phyloP scores from a whole-genome alignment of 2,329 filamentous ascomycete species.

The Teratosphaeria pseudoeucalypti region DNA sequence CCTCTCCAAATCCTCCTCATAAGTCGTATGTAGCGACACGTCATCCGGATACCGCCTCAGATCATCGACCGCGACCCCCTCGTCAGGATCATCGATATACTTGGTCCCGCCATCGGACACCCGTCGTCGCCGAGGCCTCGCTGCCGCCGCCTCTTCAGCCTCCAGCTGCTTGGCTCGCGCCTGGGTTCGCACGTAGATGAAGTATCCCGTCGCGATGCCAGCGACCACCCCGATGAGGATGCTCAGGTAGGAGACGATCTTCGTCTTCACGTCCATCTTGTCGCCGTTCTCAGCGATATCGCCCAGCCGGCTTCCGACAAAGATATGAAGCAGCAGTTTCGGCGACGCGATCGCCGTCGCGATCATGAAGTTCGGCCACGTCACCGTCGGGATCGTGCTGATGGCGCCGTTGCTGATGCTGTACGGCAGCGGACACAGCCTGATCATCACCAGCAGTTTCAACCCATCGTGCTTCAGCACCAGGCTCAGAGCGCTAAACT shows the following conservation, averaged over 20 bases:
- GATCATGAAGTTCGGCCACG: slow-evolving; percentile 61
- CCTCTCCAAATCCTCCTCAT: slow-evolving; percentile 41
- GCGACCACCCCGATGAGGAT: slow-evolving; percentile 63
- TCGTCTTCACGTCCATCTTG: slow-evolving; percentile 69
- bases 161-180: slow-evolving; percentile 40
- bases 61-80: slow-evolving; percentile 28
- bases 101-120: slow-evolving; percentile 27
- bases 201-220: slow-evolving; percentile 65
- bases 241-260: slow-evolving; percentile 71
- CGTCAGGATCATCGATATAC: slow-evolving; percentile 37
- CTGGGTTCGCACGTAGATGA: slow-evolving; percentile 64
- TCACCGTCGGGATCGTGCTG: slow-evolving; percentile 82
- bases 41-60: slow-evolving; percentile 41
- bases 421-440: slow-evolving; percentile 86
- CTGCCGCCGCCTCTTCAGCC: slow-evolving; percentile 31
- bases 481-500: slow-evolving; percentile 79
- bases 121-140: slow-evolving; percentile 11
- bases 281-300: slow-evolving; percentile 73
- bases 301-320: slow-evolving; percentile 77
- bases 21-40: slow-evolving; percentile 43
- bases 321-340: slow-evolving; percentile 84
- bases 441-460: slow-evolving; percentile 79
- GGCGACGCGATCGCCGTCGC: slow-evolving; percentile 76
- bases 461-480: slow-evolving; percentile 85
- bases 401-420: slow-evolving; percentile 89